Evolutionary conservation across 2,329 filamentous ascomycete genomes (phyloP).

Genomic region (Xylaria sp.): DNA sequence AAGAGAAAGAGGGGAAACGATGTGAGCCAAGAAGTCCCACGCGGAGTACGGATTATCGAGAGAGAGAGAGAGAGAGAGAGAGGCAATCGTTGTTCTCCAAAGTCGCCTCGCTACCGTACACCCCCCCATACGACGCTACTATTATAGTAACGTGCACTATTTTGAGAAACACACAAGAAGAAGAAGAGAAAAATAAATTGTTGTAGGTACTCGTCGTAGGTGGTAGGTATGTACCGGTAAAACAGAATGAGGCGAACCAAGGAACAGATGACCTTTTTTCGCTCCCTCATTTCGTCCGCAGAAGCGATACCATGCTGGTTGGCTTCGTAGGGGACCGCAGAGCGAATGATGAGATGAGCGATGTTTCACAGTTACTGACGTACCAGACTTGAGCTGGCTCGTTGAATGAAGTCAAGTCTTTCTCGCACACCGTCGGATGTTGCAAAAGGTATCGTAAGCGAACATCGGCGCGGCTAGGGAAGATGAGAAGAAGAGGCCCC

Average conservation of each 20-base stretch:
- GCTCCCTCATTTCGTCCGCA: background rate
- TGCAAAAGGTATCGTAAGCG: constrained; percentile 2
- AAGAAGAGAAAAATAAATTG: too few species aligned
- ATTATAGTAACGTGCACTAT: too few species aligned
- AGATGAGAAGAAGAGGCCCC: background rate
- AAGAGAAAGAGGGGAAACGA: constrained; percentile 25
- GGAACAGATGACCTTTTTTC: background rate
- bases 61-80: background rate
- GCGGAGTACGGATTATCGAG: constrained; percentile 17
- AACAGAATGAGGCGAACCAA: background rate
- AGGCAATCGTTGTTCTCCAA: background rate
- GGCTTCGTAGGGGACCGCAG: background rate
- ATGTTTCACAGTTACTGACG: constrained; percentile 3
- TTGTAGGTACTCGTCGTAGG: too few species aligned
- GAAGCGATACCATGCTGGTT: background rate
- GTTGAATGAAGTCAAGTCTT: background rate
- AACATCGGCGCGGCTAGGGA: constrained; percentile 5
- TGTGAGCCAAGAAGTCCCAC: constrained; percentile 23
- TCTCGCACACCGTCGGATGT: constrained; percentile 4
- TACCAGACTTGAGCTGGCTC: constrained; percentile 1
- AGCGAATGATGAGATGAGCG: background rate
- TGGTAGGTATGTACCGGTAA: background rate
- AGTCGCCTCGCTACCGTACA: background rate
- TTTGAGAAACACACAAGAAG: too few species aligned
- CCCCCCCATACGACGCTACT: too few species aligned